Percentiles rank a stretch among this genome's conserved stretches.
phyloP scores from a whole-genome alignment of 2,329 filamentous ascomycete species.

The Fusarium lateritium region DNA sequence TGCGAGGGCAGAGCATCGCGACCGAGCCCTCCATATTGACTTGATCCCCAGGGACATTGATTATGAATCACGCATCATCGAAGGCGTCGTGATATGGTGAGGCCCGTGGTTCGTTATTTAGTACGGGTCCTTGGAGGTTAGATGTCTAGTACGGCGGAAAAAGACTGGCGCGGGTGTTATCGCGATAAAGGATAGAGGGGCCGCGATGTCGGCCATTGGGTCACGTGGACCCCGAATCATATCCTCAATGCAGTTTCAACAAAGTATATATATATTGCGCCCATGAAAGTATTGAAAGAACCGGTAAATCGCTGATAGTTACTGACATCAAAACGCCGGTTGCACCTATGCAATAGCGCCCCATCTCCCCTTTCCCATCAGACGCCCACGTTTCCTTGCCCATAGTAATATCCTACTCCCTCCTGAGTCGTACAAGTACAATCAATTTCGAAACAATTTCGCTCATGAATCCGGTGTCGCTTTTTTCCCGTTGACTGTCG shows the following conservation, averaged over 20 bases:
- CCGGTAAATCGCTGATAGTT: neutral
- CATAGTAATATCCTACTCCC: slow-evolving; percentile 2
- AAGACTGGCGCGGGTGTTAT: slow-evolving; percentile 41
- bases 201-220: slow-evolving; percentile 27
- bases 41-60: slow-evolving; percentile 64
- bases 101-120: slow-evolving; percentile 25
- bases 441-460: slow-evolving; percentile 2
- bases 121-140: slow-evolving; percentile 22
- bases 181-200: slow-evolving; percentile 36
- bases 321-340: neutral
- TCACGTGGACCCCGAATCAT: slow-evolving; percentile 31
- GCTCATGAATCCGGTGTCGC: slow-evolving; percentile 3
- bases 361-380: slow-evolving; percentile 1
- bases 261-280: neutral
- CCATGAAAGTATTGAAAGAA: neutral
- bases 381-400: slow-evolving; percentile 6
- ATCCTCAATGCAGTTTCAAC: no score
- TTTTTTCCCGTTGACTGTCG: slow-evolving; percentile 44
- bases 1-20: slow-evolving; percentile 51
- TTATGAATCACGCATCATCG: slow-evolving; percentile 58
- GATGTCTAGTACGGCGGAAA: slow-evolving; percentile 30
- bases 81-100: slow-evolving; percentile 13
- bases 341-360: slow-evolving; percentile 31
- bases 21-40: slow-evolving; percentile 60
- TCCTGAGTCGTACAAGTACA: neutral